A percentile compares a stretch with the other conserved stretches of the same genome.
Evolutionary conservation across 495 filamentous ascomycete species (phyloP).

Genomic region (Corynascus novoguineensis): DNA sequence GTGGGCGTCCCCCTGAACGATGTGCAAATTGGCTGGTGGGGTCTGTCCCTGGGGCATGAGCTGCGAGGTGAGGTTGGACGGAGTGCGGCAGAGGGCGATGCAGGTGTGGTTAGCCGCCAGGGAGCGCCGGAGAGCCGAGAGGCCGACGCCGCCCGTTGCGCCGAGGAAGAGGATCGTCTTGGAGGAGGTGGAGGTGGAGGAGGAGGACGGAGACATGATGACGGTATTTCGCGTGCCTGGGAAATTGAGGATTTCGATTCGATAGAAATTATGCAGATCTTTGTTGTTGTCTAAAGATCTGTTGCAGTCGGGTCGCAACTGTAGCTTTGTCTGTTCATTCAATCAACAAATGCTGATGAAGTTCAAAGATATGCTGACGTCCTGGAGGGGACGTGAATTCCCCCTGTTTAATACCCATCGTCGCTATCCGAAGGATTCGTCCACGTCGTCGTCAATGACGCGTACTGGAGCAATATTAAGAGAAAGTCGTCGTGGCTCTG

Average conservation of each 20-base stretch:
- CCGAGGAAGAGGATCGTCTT: constrained; percentile 52
- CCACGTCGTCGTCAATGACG: not conserved
- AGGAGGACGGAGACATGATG: not conserved
- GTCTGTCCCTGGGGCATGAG: constrained; percentile 24
- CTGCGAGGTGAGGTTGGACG: constrained; percentile 52
- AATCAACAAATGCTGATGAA: too few species aligned
- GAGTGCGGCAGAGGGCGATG: constrained; percentile 54
- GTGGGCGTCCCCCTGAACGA: constrained; percentile 50
- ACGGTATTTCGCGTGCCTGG: not conserved
- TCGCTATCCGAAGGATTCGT: not conserved
- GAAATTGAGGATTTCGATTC: not conserved
- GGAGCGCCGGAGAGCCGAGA: constrained; percentile 42
- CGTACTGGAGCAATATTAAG: constrained; percentile 3
- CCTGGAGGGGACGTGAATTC: not conserved
- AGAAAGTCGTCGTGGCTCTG: not conserved
- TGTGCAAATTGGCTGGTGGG: constrained; percentile 36
- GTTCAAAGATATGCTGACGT: too few species aligned
- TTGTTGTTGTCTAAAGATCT: not conserved
- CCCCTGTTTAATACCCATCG: constrained; percentile 8
- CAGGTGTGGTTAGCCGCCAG: constrained; percentile 49
- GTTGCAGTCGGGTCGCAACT: too few species aligned
- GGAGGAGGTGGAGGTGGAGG: constrained; percentile 1
- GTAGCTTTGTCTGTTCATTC: too few species aligned
- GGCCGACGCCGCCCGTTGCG: constrained; percentile 49
- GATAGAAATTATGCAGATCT: not conserved